Evolutionary conservation across 169 alveolate species (phyloP).

Genomic region (Eimeria maxima): DNA sequence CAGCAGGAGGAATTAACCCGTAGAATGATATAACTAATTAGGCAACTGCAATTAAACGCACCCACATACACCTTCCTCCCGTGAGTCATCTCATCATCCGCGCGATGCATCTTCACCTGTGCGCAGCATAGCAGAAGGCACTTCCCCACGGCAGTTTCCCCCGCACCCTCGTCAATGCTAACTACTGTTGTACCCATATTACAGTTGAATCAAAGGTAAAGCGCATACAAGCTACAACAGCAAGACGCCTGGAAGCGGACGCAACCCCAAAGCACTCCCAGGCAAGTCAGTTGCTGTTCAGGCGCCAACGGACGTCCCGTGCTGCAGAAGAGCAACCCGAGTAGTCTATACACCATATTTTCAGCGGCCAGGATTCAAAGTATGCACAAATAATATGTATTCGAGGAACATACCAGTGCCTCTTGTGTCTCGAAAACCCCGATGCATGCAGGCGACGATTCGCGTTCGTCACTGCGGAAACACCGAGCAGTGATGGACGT

Average conservation of each 20-base stretch:
- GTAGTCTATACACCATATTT: not conserved
- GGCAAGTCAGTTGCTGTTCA: no score
- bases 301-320: no score
- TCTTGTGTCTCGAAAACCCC: constrained; percentile 28
- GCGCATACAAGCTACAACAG: no score
- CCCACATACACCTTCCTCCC: constrained; percentile 77
- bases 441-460: constrained; percentile 33
- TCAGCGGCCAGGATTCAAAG: not conserved
- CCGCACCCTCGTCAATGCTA: not conserved
- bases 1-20: not conserved
- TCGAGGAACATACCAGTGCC: not conserved
- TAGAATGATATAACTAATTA: not conserved
- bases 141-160: not conserved
- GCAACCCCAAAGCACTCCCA: no score
- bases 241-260: no score
- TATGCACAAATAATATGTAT: not conserved
- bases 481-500: not conserved
- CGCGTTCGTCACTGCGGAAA: not conserved
- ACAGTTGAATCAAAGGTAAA: no score
- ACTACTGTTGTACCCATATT: not conserved
- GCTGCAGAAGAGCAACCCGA: not conserved
- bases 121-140: not conserved
- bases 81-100: constrained; percentile 45
- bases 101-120: constrained; percentile 71
- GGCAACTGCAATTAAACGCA: not conserved